phyloP scores from a whole-genome alignment of 2,329 filamentous ascomycete species.

The Tolypocladium album region DNA sequence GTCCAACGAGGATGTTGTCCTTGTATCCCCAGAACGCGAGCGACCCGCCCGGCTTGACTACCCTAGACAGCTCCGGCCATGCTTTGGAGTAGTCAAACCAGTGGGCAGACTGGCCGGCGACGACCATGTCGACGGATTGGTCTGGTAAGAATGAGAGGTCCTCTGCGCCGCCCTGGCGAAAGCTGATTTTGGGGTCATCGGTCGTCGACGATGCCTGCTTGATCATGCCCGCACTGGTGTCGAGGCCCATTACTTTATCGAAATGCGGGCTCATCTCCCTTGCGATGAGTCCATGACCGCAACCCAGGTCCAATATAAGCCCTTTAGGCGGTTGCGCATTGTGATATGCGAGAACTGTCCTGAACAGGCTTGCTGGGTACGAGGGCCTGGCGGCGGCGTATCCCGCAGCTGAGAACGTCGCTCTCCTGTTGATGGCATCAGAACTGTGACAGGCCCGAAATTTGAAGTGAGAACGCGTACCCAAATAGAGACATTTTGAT shows the following conservation, averaged over 20 bases:
- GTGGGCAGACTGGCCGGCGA: constrained; percentile 48
- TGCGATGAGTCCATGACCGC: constrained; percentile 48
- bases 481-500: constrained; percentile 36
- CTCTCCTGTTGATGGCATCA: constrained; percentile 28
- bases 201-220: constrained; percentile 34
- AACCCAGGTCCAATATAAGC: constrained; percentile 47
- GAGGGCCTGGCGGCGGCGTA: constrained; percentile 51
- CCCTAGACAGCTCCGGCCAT: constrained; percentile 44
- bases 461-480: constrained; percentile 17
- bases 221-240: constrained; percentile 49
- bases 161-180: constrained; percentile 41
- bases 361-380: constrained; percentile 45
- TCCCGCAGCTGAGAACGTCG: constrained; percentile 42
- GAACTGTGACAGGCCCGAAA: background rate
- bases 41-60: constrained; percentile 43
- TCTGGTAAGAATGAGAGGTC: constrained; percentile 38
- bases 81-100: constrained; percentile 51
- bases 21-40: constrained; percentile 59
- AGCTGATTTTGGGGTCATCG: constrained; percentile 31
- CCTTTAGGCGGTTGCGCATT: constrained; percentile 18
- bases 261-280: constrained; percentile 44
- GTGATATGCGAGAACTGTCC: constrained; percentile 43
- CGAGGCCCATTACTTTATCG: constrained; percentile 37
- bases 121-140: constrained; percentile 38
- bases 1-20: constrained; percentile 48